phyloP scores from a whole-genome alignment of 306 rosid species.

The Fragaria vesca region DNA sequence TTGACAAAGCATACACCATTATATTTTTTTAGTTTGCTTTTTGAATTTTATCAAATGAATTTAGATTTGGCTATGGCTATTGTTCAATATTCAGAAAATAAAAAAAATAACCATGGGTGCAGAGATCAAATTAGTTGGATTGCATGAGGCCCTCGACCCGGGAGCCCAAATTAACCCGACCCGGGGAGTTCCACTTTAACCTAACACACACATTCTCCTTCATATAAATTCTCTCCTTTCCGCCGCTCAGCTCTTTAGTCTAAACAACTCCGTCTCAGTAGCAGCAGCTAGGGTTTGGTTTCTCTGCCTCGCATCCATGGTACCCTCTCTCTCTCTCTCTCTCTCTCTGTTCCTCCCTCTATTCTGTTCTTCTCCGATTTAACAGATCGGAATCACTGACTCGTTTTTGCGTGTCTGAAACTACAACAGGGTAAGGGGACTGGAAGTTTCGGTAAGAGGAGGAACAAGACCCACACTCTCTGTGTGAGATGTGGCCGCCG shows the following conservation, averaged over 20 bases:
- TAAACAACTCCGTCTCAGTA: conserved; percentile 4
- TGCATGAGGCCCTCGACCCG: too few relatives aligned
- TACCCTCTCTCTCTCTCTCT: conserved; percentile 2
- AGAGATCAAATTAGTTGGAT: too few relatives aligned
- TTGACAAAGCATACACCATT: too few relatives aligned
- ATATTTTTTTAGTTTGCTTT: too few relatives aligned
- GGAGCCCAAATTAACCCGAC: background rate
- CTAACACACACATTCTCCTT: background rate
- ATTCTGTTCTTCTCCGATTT: background rate
- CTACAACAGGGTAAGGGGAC: conserved; percentile 84
- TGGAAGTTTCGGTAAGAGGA: conserved; percentile 94
- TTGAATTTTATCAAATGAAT: too few relatives aligned
- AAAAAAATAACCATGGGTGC: too few relatives aligned
- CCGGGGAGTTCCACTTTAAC: background rate
- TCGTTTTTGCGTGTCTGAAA: background rate
- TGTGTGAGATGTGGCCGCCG: conserved; percentile 98
- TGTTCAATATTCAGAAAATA: too few relatives aligned
- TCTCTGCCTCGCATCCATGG: conserved; percentile 49
- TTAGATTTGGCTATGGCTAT: too few relatives aligned
- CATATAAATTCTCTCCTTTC: conserved; percentile 15
- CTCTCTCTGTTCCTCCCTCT: background rate
- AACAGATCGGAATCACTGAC: background rate
- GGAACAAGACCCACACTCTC: conserved; percentile 98
- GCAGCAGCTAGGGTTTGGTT: conserved; percentile 33
- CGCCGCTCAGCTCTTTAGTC: conserved; percentile 24